A percentile compares a stretch with the other conserved stretches of the same genome.
Evolutionary conservation across 2,329 filamentous ascomycete species (phyloP).

Genomic region (Hymenoscyphus fructigenus): DNA sequence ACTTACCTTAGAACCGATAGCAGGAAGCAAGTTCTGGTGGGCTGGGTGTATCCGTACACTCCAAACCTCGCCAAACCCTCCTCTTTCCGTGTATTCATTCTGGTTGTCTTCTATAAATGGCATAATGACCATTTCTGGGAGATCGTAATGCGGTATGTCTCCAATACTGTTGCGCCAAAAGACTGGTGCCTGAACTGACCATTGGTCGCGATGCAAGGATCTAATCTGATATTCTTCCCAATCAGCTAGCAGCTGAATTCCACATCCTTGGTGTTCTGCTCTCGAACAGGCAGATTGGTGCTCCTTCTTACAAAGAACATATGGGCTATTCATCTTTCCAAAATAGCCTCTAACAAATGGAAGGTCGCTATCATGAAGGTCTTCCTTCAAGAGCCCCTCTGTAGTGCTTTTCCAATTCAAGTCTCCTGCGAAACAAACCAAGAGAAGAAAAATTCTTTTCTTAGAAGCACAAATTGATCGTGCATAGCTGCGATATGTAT

Average conservation of each 20-base stretch:
- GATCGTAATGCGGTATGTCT: background rate
- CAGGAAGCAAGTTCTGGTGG: constrained; percentile 3
- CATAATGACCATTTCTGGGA: constrained; percentile 2
- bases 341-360: background rate
- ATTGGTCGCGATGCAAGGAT: constrained; percentile 5
- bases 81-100: background rate
- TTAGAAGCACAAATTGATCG: background rate
- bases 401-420: background rate
- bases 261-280: background rate
- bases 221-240: background rate
- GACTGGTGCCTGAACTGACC: constrained; percentile 8
- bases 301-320: background rate
- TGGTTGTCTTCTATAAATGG: constrained; percentile 11
- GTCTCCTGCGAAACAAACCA: background rate
- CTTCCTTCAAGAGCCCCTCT: background rate
- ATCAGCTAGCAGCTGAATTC: background rate
- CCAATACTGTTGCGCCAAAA: background rate
- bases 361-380: background rate
- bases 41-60: constrained; percentile 3
- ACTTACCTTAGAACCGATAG: background rate
- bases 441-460: background rate
- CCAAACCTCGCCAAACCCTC: constrained; percentile 16
- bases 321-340: background rate
- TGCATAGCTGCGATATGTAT: background rate
- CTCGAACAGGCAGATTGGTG: background rate